Base-by-base conservation (phyloP, 2,329 filamentous ascomycete genomes). In the Berkeleyomyces rouxiae region DNA sequence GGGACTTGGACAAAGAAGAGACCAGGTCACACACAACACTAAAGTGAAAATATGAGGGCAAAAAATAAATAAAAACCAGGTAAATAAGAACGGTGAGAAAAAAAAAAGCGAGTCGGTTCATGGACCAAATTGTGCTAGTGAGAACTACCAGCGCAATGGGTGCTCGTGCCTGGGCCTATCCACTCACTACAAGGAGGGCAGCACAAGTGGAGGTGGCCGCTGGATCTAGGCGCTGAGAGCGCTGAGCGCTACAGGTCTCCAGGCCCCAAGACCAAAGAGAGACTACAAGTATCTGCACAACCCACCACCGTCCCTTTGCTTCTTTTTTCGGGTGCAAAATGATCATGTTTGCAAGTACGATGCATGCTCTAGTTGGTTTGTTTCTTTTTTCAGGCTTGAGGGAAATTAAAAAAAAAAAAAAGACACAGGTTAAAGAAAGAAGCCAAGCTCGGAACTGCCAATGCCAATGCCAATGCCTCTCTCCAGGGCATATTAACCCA, bases 11-110 rank as follows among this genome's bases (percentile, higher is more conserved):
- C 23, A 46, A 47, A 60, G 36, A 47, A 61, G 39, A 61, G 44
- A 51, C 37, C 44, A 61, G 46, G 47, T 61, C 59, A 53, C 59
- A 51, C 44, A 61, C 23, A 44, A 58, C 40, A 58, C 49, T 40
- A 23, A 62, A 58, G 13, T 58, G 40, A 31, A 36, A 47, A 43
- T 23, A 37, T 13, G n/a, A 58, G 16, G 13, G 31, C n/a, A 62
- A 47, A 47, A 1, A 60, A 36, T 9, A 37, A 59, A 16, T 13
- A 59, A 42, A 42, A 43, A 59, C 4, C 53, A 39, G 16, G 11
- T 31, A 51, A 31, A 36, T 33, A 61, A 37, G 36, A 39, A 51
- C 16, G 23, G 43, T 43, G 36, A 55, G 16, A 55, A 47, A 60
- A 46, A 60, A 46, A 44, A 13, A 53, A 53, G 43, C 53, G 7